phyloP scores from a whole-genome alignment of 805 yeast species.

The Candida odintsovae region DNA sequence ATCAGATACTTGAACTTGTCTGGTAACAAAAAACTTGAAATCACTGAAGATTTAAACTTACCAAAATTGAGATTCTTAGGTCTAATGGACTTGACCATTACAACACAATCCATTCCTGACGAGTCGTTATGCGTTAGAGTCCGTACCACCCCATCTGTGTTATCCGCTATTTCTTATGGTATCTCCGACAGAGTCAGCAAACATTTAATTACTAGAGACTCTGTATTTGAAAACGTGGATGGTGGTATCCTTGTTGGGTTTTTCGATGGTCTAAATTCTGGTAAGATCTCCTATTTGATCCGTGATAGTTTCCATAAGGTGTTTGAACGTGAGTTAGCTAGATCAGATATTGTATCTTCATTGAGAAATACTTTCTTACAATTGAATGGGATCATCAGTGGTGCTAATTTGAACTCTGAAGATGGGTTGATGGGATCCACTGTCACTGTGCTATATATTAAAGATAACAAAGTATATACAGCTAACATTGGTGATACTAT shows the following conservation, averaged over 20 bases:
- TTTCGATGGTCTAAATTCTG: slow-evolving; percentile 74
- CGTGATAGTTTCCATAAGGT: slow-evolving; percentile 65
- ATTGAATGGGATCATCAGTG: slow-evolving; percentile 67
- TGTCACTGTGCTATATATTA: slow-evolving; percentile 74
- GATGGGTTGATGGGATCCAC: slow-evolving; percentile 83
- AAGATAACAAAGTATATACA: slow-evolving; percentile 61
- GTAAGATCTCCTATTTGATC: slow-evolving; percentile 62
- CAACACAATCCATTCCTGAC: slow-evolving; percentile 85
- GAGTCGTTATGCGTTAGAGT: slow-evolving; percentile 78
- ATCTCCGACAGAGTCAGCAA: slow-evolving; percentile 83
- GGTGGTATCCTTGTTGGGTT: slow-evolving; percentile 75
- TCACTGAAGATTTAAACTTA: slow-evolving; percentile 74
- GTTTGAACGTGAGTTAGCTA: slow-evolving; percentile 61
- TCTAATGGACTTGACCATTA: slow-evolving; percentile 90
- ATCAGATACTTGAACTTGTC: slow-evolving; percentile 82
- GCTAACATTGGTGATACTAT: slow-evolving; percentile 92
- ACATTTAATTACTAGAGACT: slow-evolving; percentile 71
- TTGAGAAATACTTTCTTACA: slow-evolving; percentile 74
- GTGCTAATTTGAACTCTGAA: slow-evolving; percentile 48
- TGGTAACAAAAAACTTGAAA: slow-evolving; percentile 88
- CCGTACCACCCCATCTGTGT: slow-evolving; percentile 80
- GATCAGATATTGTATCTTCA: slow-evolving; percentile 58
- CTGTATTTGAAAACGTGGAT: slow-evolving; percentile 80
- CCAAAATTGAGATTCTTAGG: slow-evolving; percentile 72
- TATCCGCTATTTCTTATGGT: slow-evolving; percentile 78